These are phyloP conservation scores for Daldinia bambusicola DNA, from an alignment of 495 filamentous ascomycete genomes.

Conservation along the genomic window DNA sequence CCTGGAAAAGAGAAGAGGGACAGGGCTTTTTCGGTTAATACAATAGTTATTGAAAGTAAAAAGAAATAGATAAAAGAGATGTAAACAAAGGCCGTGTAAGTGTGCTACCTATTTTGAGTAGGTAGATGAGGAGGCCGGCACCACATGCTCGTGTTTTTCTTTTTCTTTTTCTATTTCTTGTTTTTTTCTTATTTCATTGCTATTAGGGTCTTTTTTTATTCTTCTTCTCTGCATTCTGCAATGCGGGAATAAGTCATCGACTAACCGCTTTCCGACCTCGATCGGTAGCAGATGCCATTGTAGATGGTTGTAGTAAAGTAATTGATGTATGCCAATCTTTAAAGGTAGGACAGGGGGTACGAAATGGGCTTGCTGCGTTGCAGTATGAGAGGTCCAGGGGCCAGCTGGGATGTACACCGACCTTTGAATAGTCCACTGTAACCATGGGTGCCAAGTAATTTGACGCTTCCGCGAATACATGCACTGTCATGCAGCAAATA, in stretches of 20 bases:
- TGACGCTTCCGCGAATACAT: constrained; percentile 32
- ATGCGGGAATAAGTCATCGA: constrained; percentile 16
- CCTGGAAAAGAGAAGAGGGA: not conserved
- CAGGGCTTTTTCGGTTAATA: not conserved
- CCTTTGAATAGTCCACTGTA: constrained; percentile 43
- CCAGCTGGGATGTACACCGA: constrained; percentile 41
- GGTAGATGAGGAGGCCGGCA: not conserved
- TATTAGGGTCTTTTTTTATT: too few species aligned
- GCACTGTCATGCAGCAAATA: constrained; percentile 35
- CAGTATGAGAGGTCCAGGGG: constrained; percentile 34
- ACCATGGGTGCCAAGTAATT: constrained; percentile 38
- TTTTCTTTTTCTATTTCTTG: constrained; percentile 3
- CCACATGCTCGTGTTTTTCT: constrained; percentile 1
- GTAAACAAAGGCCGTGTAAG: not conserved
- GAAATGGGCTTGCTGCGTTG: constrained; percentile 35
- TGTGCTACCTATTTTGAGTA: not conserved
- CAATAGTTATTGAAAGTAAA: not conserved
- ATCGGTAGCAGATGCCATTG: constrained; percentile 27
- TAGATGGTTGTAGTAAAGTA: constrained; percentile 29
- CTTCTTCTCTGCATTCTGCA: constrained; percentile 18
- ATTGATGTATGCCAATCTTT: constrained; percentile 34
- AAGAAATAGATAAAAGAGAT: constrained; percentile 4
- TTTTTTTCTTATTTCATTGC: too few species aligned
- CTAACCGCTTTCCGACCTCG: constrained; percentile 33
- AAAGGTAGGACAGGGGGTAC: constrained; percentile 27